phyloP scores from a whole-genome alignment of 2,329 filamentous ascomycete species.

The Apiospora phragmitis region DNA sequence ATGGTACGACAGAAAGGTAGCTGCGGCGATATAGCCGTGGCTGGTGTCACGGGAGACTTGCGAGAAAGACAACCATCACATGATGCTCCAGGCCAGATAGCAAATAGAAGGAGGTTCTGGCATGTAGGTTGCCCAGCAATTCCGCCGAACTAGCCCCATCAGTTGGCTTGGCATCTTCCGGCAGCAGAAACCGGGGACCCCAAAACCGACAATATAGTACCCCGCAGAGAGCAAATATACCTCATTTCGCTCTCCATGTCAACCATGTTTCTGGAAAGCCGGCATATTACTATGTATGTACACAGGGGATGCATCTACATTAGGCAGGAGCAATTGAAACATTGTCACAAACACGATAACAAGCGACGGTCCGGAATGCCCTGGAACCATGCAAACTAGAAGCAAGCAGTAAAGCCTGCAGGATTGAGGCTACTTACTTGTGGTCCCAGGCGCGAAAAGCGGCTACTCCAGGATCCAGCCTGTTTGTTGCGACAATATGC shows the following conservation, averaged over 20 bases:
- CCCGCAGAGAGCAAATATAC: background rate
- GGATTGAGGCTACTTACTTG: background rate
- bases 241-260: background rate
- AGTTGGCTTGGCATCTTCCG: constrained; percentile 4
- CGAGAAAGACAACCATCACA: background rate
- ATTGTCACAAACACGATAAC: background rate
- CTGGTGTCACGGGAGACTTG: background rate
- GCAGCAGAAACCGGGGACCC: constrained; percentile 8
- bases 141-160: constrained; percentile 12
- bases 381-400: background rate
- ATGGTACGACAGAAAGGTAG: background rate
- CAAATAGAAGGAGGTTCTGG: background rate
- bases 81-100: background rate
- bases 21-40: background rate
- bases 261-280: background rate
- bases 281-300: background rate
- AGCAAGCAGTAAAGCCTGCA: background rate
- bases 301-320: background rate
- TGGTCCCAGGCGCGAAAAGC: constrained; percentile 1
- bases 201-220: constrained; percentile 7
- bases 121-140: constrained; percentile 5
- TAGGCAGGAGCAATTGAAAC: background rate
- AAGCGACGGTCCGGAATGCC: background rate
- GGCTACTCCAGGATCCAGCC: background rate
- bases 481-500: background rate